These are phyloP conservation scores for Platanthera guangdongensis DNA, from an alignment of 106 monocot genomes.

Conservation along the genomic window DNA sequence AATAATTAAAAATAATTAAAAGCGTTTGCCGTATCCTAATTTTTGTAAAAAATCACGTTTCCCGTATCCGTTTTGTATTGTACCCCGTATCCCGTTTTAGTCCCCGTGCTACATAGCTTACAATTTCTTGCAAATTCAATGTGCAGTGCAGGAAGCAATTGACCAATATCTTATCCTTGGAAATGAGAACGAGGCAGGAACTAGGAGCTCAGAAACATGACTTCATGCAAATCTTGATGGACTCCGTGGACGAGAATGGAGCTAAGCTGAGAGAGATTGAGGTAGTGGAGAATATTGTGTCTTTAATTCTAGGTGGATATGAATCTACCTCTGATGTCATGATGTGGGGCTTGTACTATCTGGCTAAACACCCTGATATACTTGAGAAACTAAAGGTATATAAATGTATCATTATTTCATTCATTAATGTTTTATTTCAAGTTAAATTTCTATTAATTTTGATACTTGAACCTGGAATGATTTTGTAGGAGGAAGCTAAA, in stretches of 20 bases:
- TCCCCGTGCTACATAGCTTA: too few relatives aligned
- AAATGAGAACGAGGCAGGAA: constrained; percentile 15
- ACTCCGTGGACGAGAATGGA: constrained; percentile 19
- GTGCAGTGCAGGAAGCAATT: constrained; percentile 21
- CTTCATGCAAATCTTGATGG: constrained; percentile 21
- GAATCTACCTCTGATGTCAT: constrained; percentile 30
- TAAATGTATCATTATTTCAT: neutral
- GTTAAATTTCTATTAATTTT: neutral
- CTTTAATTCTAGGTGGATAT: constrained; percentile 28
- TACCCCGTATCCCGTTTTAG: too few relatives aligned
- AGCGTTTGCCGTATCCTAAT: too few relatives aligned
- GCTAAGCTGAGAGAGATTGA: constrained; percentile 21
- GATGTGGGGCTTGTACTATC: constrained; percentile 29
- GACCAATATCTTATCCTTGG: constrained; percentile 15
- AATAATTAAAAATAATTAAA: too few relatives aligned
- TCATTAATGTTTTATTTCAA: neutral
- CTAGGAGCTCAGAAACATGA: constrained; percentile 16
- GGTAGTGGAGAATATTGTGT: constrained; percentile 28
- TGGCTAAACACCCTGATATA: constrained; percentile 22
- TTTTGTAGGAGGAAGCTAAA: constrained; percentile 19
- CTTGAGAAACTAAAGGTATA: constrained; percentile 36
- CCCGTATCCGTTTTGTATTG: too few relatives aligned
- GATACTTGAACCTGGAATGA: neutral
- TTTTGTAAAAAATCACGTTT: too few relatives aligned
- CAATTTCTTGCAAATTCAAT: constrained; percentile 11